Conservation (phyloP, 108 stramenopile species). For the Chaetoceros tenuissimus region DNA sequence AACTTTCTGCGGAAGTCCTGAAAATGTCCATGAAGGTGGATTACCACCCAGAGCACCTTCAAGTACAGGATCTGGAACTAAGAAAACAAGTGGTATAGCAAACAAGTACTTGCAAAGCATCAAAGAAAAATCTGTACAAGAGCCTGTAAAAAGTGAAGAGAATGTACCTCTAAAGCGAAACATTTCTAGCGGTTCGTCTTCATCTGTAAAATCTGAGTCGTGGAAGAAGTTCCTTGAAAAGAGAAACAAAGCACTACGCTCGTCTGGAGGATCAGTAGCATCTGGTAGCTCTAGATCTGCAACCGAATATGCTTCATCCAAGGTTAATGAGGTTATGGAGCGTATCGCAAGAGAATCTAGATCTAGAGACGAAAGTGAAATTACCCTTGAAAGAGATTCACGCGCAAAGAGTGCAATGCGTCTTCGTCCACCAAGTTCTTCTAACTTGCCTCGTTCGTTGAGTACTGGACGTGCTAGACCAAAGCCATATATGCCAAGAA, state of each 20-base stretch:
- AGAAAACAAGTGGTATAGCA: background rate
- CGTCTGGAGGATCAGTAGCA: no score
- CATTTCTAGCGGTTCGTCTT: background rate
- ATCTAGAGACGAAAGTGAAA: no score
- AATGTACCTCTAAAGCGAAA: background rate
- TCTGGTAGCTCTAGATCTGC: no score
- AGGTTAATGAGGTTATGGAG: no score
- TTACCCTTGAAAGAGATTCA: no score
- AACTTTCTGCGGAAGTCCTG: background rate
- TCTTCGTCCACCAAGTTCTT: no score
- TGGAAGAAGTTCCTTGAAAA: background rate
- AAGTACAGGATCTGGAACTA: background rate
- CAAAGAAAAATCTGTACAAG: background rate
- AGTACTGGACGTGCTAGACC: no score
- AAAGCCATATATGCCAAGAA: no score
- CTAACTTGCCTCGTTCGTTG: no score
- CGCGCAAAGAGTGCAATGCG: no score
- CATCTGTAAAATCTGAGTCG: background rate
- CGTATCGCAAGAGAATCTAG: no score
- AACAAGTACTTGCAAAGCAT: background rate
- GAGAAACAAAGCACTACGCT: constrained; percentile 1
- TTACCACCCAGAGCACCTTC: background rate
- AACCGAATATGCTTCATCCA: no score
- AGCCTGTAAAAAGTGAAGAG: background rate
- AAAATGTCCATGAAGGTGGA: background rate